These are phyloP conservation scores for Bocquillonia castaneifolia DNA, from an alignment of 441 rosid genomes.

Conservation along the genomic window DNA sequence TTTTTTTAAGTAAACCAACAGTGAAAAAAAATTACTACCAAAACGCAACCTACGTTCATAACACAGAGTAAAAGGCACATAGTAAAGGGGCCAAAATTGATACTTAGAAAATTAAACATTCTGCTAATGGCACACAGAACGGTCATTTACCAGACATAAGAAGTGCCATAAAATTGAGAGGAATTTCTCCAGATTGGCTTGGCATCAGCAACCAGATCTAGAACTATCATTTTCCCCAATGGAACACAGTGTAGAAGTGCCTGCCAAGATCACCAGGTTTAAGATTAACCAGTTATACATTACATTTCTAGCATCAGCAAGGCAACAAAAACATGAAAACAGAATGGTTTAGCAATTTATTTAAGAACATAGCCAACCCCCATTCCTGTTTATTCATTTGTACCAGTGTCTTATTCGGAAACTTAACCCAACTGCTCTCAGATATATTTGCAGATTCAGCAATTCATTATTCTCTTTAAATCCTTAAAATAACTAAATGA, in stretches of 20 bases:
- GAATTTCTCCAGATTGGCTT: constrained; percentile 84
- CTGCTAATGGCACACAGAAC: neutral
- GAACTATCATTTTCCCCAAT: constrained; percentile 88
- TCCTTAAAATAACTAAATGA: neutral
- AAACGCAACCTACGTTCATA: constrained; percentile 6
- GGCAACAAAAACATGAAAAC: neutral
- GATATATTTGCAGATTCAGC: no score
- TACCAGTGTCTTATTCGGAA: neutral
- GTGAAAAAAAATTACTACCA: neutral
- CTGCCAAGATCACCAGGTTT: constrained; percentile 40
- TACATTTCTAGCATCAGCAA: neutral
- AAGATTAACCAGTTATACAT: neutral
- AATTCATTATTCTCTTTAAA: neutral
- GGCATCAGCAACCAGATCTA: constrained; percentile 92
- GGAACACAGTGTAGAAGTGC: constrained; percentile 96
- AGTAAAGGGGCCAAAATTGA: neutral
- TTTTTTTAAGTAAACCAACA: no score
- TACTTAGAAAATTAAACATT: constrained; percentile 9
- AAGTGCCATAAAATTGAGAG: constrained; percentile 81
- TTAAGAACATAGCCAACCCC: neutral
- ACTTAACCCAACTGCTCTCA: neutral
- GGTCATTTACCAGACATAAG: constrained; percentile 74
- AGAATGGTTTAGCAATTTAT: neutral
- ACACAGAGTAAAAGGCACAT: neutral
- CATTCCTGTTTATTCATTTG: neutral